phyloP scores from a whole-genome alignment of 148 eudicot genomes.

The Rhododendron griersonianum region DNA sequence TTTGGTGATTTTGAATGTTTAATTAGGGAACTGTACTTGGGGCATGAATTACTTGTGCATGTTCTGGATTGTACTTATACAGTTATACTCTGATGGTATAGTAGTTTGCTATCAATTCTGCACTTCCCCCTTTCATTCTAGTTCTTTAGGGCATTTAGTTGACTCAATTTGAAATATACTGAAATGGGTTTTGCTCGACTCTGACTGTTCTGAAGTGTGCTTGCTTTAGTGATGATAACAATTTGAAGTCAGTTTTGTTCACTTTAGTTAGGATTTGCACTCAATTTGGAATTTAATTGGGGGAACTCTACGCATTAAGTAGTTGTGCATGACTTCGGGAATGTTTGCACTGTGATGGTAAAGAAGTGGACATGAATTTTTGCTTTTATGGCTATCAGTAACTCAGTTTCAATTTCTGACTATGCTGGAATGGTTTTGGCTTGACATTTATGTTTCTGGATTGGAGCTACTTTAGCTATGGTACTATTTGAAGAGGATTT shows the following conservation, averaged over 20 bases:
- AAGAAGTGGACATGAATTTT: not conserved
- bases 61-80: not conserved
- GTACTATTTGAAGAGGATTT: not conserved
- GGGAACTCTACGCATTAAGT: not conserved
- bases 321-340: not conserved
- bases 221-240: not conserved
- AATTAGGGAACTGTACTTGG: not conserved
- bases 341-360: not conserved
- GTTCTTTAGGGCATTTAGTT: not conserved
- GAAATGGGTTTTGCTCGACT: constrained; percentile 5
- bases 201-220: not conserved
- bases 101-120: not conserved
- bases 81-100: not conserved
- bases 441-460: not conserved
- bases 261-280: not conserved
- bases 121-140: not conserved
- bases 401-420: not conserved
- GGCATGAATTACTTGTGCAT: not conserved
- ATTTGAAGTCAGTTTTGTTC: not conserved
- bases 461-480: not conserved
- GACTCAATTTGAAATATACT: not conserved
- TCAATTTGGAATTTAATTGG: not conserved
- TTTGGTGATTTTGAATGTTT: not conserved
- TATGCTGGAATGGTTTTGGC: not conserved
- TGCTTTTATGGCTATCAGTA: not conserved